Conservation (phyloP, 768 basidiomycete genomes). For the Astraeus odoratus region DNA sequence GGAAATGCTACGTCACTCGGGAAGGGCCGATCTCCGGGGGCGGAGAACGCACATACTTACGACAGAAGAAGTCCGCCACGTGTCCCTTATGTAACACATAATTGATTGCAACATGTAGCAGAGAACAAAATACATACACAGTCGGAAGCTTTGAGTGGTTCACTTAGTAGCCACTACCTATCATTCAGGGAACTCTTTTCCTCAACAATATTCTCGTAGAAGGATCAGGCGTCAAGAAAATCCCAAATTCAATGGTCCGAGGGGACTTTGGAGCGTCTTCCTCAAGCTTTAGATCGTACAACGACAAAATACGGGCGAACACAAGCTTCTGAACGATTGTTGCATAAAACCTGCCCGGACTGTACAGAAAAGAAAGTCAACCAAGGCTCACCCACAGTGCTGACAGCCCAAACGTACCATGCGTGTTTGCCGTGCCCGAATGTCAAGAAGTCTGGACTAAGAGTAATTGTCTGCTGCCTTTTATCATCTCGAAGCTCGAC, state of each 20-base stretch:
- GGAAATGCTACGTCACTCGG: no score
- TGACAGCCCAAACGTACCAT: slow-evolving; percentile 14
- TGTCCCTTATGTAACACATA: no score
- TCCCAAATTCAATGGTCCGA: not conserved
- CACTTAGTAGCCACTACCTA: no score
- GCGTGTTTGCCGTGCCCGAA: slow-evolving; percentile 32
- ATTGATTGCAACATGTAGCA: not conserved
- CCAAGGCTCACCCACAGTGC: not conserved
- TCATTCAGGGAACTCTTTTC: no score
- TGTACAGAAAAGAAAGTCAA: not conserved
- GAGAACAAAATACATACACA: not conserved
- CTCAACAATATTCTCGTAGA: not conserved
- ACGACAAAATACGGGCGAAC: slow-evolving; percentile 30
- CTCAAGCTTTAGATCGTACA: slow-evolving; percentile 41
- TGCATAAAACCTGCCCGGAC: slow-evolving; percentile 38
- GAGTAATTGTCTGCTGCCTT: slow-evolving; percentile 27
- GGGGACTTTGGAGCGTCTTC: slow-evolving; percentile 30
- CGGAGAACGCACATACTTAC: no score
- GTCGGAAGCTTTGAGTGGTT: not conserved
- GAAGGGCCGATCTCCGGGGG: no score
- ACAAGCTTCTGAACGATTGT: slow-evolving; percentile 33
- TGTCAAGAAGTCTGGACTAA: slow-evolving; percentile 25
- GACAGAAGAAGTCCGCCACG: no score
- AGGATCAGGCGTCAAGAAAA: not conserved
- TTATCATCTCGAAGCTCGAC: not conserved